Percentiles rank a stretch among this genome's conserved stretches.
Evolutionary conservation across 495 filamentous ascomycete genomes (phyloP).

Genomic region (Thermochaetoides thermophila): DNA sequence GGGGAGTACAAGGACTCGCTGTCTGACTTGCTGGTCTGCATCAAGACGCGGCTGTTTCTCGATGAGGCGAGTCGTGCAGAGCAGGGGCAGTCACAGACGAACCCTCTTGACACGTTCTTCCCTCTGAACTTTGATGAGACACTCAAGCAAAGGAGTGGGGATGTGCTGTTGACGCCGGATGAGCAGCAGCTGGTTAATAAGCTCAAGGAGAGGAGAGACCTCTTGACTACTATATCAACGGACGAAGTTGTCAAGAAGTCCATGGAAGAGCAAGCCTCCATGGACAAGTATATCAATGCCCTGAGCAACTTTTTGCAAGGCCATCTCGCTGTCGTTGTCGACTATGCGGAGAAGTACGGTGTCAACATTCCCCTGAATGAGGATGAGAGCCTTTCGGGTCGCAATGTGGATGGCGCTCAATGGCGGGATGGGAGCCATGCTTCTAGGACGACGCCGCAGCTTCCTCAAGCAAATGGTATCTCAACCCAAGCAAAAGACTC

Average conservation of each 20-base stretch:
- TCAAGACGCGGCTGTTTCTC: constrained; percentile 80
- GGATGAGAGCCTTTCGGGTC: constrained; percentile 11
- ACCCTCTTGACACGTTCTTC: constrained; percentile 60
- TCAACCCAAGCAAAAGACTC: constrained; percentile 3
- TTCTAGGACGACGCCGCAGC: constrained; percentile 11
- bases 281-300: constrained; percentile 61
- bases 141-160: constrained; percentile 49
- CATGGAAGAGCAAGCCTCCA: constrained; percentile 64
- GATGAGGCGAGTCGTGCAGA: constrained; percentile 46
- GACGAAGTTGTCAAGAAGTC: constrained; percentile 37
- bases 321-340: constrained; percentile 52
- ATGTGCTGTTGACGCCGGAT: constrained; percentile 46
- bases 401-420: constrained; percentile 5
- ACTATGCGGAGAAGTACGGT: constrained; percentile 28
- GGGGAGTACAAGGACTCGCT: constrained; percentile 36
- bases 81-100: constrained; percentile 41
- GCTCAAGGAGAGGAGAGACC: constrained; percentile 47
- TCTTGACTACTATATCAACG: constrained; percentile 46
- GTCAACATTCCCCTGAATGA: constrained; percentile 22
- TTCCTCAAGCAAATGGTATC: constrained; percentile 1
- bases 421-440: too few species aligned
- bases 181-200: constrained; percentile 63
- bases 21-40: constrained; percentile 59
- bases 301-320: constrained; percentile 62
- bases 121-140: constrained; percentile 50